Percentiles rank a stretch among this genome's conserved stretches.
Evolutionary conservation across 352 stramenopile genomes (phyloP).

Genomic region (Albugo laibachii): DNA sequence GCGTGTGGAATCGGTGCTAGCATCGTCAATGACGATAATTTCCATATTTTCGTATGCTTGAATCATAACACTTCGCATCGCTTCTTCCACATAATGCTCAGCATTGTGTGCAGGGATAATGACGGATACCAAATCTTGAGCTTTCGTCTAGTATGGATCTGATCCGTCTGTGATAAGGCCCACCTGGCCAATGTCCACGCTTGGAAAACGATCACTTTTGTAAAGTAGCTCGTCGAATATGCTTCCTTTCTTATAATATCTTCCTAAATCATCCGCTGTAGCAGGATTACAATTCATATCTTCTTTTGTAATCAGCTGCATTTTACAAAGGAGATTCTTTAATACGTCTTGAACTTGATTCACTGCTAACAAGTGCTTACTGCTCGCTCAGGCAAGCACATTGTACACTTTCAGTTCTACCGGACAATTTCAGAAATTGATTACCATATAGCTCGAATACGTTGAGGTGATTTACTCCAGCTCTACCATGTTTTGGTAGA

Average conservation of each 20-base stretch:
- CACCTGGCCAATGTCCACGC: constrained; percentile 65
- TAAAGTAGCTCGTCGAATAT: constrained; percentile 41
- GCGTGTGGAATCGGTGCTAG: constrained; percentile 21
- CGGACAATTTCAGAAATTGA: constrained; percentile 16
- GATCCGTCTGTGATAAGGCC: constrained; percentile 12
- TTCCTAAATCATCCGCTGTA: constrained; percentile 14
- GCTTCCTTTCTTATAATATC: constrained; percentile 13
- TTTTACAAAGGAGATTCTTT: constrained; percentile 37
- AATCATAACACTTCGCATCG: constrained; percentile 18
- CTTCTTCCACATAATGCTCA: constrained; percentile 16
- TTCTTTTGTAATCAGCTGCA: constrained; percentile 3
- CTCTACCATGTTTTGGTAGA: constrained; percentile 8
- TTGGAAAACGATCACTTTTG: constrained; percentile 23
- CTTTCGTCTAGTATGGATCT: constrained; percentile 3
- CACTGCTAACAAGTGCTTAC: constrained; percentile 66
- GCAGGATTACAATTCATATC: constrained; percentile 8
- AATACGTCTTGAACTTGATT: constrained; percentile 76
- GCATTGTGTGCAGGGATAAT: constrained; percentile 61
- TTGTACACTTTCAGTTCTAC: constrained; percentile 9
- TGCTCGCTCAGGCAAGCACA: constrained; percentile 30
- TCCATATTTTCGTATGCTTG: constrained; percentile 24
- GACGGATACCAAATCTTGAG: constrained; percentile 21
- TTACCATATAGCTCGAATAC: constrained; percentile 36
- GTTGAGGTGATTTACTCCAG: constrained; percentile 36
- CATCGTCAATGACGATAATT: constrained; percentile 54